Percentiles rank a stretch among this genome's conserved stretches.
Evolutionary conservation across 257 asterid genomes (phyloP).

Genomic region (Solanum commersonii): DNA sequence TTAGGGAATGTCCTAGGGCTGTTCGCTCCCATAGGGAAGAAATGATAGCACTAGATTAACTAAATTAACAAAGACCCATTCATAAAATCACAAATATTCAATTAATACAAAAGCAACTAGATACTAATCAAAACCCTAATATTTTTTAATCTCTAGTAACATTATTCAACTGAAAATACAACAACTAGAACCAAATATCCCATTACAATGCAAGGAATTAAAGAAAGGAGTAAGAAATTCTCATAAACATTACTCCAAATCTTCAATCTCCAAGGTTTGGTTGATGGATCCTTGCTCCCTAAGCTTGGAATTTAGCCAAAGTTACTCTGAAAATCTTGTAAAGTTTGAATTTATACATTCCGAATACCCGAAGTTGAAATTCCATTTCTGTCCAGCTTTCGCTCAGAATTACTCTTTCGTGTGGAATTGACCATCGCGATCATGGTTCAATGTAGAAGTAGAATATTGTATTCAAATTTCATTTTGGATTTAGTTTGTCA

Average conservation of each 20-base stretch:
- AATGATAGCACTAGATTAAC: not conserved
- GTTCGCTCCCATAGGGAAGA: not conserved
- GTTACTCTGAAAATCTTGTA: not conserved
- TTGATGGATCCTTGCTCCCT: not conserved
- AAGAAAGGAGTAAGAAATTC: not conserved
- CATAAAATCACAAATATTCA: not conserved
- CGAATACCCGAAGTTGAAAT: not conserved
- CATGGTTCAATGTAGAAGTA: not conserved
- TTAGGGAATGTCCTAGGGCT: not conserved
- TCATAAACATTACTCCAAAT: not conserved
- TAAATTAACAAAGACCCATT: not conserved
- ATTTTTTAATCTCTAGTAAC: not conserved
- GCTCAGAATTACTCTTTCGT: not conserved
- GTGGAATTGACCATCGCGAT: not conserved
- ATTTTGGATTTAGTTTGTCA: not conserved
- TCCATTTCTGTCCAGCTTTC: not conserved
- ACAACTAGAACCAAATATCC: not conserved
- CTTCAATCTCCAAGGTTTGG: not conserved
- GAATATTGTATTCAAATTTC: not conserved
- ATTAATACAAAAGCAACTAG: not conserved
- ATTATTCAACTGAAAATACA: not conserved
- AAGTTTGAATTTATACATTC: not conserved
- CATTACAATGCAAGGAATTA: not conserved
- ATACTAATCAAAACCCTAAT: not conserved
- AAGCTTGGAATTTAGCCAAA: not conserved